Percentiles rank a stretch among this genome's conserved stretches.
Conservation (phyloP, 192 early-diverging fungal species). For the Coemansia asiatica region DNA sequence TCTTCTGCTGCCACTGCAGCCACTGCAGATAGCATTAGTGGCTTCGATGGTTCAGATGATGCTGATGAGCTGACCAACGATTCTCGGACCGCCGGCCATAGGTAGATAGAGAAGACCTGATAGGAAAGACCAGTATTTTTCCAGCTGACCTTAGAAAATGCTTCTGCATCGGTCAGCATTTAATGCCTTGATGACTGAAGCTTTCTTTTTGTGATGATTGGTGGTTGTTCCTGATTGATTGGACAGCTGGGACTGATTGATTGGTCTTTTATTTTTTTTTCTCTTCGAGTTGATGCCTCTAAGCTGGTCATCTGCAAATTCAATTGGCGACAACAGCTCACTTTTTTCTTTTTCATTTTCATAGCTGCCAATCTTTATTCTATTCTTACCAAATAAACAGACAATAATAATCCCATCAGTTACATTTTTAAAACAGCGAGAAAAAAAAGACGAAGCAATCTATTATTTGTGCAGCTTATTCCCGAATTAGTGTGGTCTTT, state of each 20-base stretch:
- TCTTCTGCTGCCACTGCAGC: neutral
- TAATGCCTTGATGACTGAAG: too few relatives aligned
- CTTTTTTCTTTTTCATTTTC: neutral
- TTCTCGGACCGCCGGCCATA: neutral
- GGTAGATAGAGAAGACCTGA: too few relatives aligned
- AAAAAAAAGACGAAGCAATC: neutral
- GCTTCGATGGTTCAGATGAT: neutral
- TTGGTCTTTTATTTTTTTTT: too few relatives aligned
- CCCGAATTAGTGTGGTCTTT: neutral
- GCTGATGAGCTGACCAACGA: neutral
- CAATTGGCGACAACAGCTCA: neutral
- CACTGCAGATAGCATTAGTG: neutral
- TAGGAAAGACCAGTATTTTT: too few relatives aligned
- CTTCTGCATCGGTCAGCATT: too few relatives aligned
- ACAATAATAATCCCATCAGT: neutral
- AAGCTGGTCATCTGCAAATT: too few relatives aligned
- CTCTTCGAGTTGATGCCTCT: neutral
- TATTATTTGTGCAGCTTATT: neutral
- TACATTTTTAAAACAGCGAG: neutral
- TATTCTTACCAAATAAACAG: neutral
- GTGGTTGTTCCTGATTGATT: too few relatives aligned
- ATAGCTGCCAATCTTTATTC: neutral
- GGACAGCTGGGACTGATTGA: too few relatives aligned
- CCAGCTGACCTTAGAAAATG: too few relatives aligned
- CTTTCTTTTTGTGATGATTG: too few relatives aligned